Evolutionary conservation across 2,329 filamentous ascomycete genomes (phyloP).

Genomic region (Scytalidium lignicola): DNA sequence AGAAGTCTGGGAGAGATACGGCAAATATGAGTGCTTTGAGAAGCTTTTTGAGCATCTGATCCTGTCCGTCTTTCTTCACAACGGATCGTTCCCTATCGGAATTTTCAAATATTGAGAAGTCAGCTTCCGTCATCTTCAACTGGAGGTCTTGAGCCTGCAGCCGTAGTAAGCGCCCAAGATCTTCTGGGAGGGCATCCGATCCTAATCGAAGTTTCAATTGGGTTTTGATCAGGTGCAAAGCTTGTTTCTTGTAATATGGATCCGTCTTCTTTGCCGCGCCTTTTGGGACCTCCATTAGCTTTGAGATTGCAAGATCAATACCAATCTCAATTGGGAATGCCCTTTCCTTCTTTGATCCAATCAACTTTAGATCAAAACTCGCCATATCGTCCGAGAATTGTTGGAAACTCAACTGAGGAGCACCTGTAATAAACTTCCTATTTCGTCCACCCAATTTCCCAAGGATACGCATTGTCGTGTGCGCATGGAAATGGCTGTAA

Average conservation of each 20-base stretch:
- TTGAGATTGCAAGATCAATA: conserved; percentile 82
- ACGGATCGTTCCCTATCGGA: conserved; percentile 80
- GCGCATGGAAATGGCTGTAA: conserved; percentile 95
- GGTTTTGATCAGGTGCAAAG: conserved; percentile 78
- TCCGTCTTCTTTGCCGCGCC: conserved; percentile 54
- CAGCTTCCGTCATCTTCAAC: conserved; percentile 64
- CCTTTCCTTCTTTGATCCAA: conserved; percentile 83
- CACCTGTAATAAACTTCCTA: conserved; percentile 88
- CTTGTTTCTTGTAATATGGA: conserved; percentile 86
- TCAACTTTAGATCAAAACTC: conserved; percentile 82
- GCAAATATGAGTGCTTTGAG: conserved; percentile 87
- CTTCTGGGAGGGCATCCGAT: conserved; percentile 80
- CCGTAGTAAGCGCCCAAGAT: conserved; percentile 77
- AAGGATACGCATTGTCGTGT: conserved; percentile 95
- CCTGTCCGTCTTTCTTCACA: conserved; percentile 79
- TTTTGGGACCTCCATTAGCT: conserved; percentile 76
- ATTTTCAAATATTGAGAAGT: conserved; percentile 64
- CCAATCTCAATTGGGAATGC: conserved; percentile 84
- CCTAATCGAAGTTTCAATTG: conserved; percentile 90
- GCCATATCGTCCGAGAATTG: conserved; percentile 81
- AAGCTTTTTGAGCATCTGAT: conserved; percentile 75
- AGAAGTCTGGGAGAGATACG: conserved; percentile 74
- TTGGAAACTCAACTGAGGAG: conserved; percentile 77
- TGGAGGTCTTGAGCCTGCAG: conserved; percentile 85
- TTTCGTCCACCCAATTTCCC: conserved; percentile 95